Base-by-base conservation (phyloP, 768 basidiomycete genomes). In the Russula brevipes region DNA sequence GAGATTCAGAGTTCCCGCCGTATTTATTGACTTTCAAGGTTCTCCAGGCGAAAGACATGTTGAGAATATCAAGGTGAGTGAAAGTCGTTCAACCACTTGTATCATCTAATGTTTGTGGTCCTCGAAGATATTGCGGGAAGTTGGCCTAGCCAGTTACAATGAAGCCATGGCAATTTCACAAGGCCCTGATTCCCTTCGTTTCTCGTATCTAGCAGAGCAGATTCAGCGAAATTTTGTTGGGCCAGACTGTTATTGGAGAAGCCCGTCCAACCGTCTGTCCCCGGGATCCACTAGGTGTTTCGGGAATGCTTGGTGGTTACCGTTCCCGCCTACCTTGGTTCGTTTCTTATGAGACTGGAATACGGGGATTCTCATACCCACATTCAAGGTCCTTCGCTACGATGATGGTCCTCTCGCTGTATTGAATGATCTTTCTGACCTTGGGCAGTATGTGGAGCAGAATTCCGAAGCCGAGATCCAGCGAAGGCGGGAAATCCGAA, bases 271-370 rank as follows among this genome's bases (percentile, higher is more conserved):
- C 3, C 61, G 66, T 4, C 54, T 69, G 4, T 66, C 69, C 4
- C 72, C 75, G 0, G 74, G 76, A 0, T 77, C 81, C 59, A 77
- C 75, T 3, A 80, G 77, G 47, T 82, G 76, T 70, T 92, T 90
- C 70, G 89, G 89, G 9, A 87, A 88, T 64, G 83, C 87, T 9
- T 90, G 88, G 85, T 85, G 86, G 81, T 80, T 89, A 35, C 88
- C 89, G 3, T 91, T 92, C 68, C 89, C 89, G 0, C 87, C 88
- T 0, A 83, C 85, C 0, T 74, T 88, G 58, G 86, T 85, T 66
- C 57, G 78, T 77, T 31, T 35, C 10, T 41, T 8, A 57, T 33
- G 56, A 14, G 47, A n/a, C 59, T 63, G 35, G 16, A 39, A 42
- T 35, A 2, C 9, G 17, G 10, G 17, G 4, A 36, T 52, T 38